Evolutionary conservation across 1,139 yeast species (phyloP), one percentile per base, ranked within the genome.

Genomic region (Magnusiomyces sp.): DNA sequence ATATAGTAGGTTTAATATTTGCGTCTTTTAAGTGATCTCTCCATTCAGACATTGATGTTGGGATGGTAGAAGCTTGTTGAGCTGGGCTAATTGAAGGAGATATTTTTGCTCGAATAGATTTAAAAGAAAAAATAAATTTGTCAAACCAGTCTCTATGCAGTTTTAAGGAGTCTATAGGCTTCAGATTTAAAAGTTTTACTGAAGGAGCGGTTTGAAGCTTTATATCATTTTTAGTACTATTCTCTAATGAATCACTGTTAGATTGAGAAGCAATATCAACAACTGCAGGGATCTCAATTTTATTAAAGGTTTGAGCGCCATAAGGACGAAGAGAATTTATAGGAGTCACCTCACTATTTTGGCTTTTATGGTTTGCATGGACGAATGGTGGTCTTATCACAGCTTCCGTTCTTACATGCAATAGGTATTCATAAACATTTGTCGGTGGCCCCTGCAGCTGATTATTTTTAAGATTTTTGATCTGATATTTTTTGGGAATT

Each of bases 401-500:
- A 2, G 36, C 46, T 34, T 43, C 46, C 20, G 34, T 38, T 20
- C 19, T 34, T 31, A 43, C 46, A 6, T 39, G 39, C 34, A 39
- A 32, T 14, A 43, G 32, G 13, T 43, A 43, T 43, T 43, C 46
- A 34, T 33, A 19, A 17, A 34, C 46, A 11, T 34, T 11, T 2
- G 6, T 16, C 2, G 46, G 29, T 19, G 40, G 16, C 23, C 29
- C 29, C 4, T 23, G 4, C 7, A 23, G 29, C 29, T 23, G 29
- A 23, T 23, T 23, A 7, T 23, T 23, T 23, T 23, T 23, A 23
- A 23, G 6, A 23, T 23, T 23, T 7, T 23, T 23, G 29, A 23
- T 4, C 7, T 23, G 29, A 7, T 23, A 23, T 23, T 23, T 23
- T 19, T 62, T 51, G 5, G 50, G 50, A 4, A 68, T 53, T 0